Evolutionary conservation across 2,329 filamentous ascomycete species (phyloP), one percentile per base, ranked within the genome.

Genomic region (Pseudogymnoascus sp.): DNA sequence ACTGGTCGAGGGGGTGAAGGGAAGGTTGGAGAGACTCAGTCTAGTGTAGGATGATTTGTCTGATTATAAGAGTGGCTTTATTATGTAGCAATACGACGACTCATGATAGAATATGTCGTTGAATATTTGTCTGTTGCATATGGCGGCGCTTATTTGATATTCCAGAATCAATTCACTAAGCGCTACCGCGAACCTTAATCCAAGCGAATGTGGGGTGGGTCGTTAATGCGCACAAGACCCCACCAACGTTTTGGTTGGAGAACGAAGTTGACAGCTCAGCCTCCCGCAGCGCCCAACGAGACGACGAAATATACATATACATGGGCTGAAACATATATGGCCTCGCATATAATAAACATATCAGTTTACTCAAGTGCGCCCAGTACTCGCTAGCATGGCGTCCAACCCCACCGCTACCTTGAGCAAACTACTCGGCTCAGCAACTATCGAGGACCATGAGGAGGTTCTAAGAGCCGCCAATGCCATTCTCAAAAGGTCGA

Each of bases 391-490:
- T 61, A 63, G 58, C 59, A 71, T 72, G 70, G 65, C 70, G 36
- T 66, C 69, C 60, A 70, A 71, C 50, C 65, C 70, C 33, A 68
- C 69, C 4, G 67, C 70, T 18, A 71, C 66, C 2, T 65, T 73
- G 33, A 67, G 67, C 41, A 63, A 68, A 18, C 69, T 73, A 25
- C 78, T 87, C 67, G 78, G 79, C 64, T 72, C 75, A 59, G 73
- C 83, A 58, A 78, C 78, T 58, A 84, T 87, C 68, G 74, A 83
- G 63, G 89, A 94, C 76, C 87, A 92, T 73, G 83, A 88, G 53
- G 86, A 92, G 73, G 77, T 89, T 59, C 82, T 94, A 62, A 79
- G 82, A 70, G 79, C 82, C 58, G 81, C 84, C 69, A 84, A 83
- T 69, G 81, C 82, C 41, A 80, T 83, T 58, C 74, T 87, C 64